Evolutionary conservation across 1,139 yeast species (phyloP), one percentile per base, ranked within the genome.

Genomic region (Yamadazyma mexicana): DNA sequence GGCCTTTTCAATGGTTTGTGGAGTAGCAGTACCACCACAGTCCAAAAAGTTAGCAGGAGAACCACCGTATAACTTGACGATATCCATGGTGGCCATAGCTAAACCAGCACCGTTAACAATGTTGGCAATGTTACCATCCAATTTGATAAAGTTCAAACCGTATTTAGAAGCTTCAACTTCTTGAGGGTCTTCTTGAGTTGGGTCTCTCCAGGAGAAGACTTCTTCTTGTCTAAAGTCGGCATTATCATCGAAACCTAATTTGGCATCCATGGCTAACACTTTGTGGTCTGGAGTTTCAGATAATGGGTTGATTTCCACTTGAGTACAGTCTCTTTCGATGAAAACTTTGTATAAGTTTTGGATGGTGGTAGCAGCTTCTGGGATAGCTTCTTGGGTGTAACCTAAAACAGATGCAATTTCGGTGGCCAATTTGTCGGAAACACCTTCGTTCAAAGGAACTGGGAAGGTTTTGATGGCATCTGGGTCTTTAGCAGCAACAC

Each of bases 81-180:
- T 95, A 70, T 92, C 99, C 98, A 92, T 91, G 53, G 99, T 92
- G 58, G 99, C 98, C 99, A 92, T 92, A 59, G 99, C 99, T 62
- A 92, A 81, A 70, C 99, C 99, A 44, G 99, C 99, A 75, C 99
- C 99, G 69, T 92, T 92, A 64, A 92, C 99, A 51, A 92, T 78
- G 77, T 96, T 92, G 59, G 98, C 99, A 61, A 92, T 91, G 77
- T 88, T 87, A 69, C 98, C 99, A 63, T 92, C 95, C 62, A 92
- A 83, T 76, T 94, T 92, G 75, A 92, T 94, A 67, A 92, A 94
- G 77, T 92, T 92, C 63, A 92, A 81, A 56, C 91, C 95, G 62
- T 83, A 85, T 66, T 87, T 73, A 57, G 94, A 77, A 50, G 98
- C 98, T 66, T 81, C 85, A 54, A 87, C 88, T 73, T 92, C 98